Conservation (phyloP, 257 asterid species). For the Haberlea rhodopensis region DNA sequence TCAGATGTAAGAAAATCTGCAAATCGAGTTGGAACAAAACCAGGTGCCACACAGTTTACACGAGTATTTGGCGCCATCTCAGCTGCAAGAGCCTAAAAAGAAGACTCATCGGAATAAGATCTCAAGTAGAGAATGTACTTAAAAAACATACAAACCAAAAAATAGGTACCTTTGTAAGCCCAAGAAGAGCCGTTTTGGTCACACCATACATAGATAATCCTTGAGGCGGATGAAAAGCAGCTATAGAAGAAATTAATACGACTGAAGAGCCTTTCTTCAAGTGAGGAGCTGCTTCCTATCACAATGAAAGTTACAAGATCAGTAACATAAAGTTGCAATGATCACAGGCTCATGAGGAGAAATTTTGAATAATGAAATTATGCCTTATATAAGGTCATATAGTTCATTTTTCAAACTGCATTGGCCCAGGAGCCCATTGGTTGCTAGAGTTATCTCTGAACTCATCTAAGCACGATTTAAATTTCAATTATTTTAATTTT, state of each 20-base stretch:
- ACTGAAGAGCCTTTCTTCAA: constrained; percentile 73
- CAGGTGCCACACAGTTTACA: constrained; percentile 93
- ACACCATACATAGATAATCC: constrained; percentile 85
- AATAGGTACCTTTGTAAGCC: constrained; percentile 76
- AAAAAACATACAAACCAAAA: not conserved
- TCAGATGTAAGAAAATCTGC: constrained; percentile 50
- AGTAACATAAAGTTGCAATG: constrained; percentile 5
- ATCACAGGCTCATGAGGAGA: not conserved
- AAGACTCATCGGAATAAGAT: not conserved
- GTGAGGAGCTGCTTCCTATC: constrained; percentile 76
- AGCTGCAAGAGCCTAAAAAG: constrained; percentile 73
- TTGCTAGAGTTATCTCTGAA: not conserved
- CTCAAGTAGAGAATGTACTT: not conserved
- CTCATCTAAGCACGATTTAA: not conserved
- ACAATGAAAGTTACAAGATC: constrained; percentile 3
- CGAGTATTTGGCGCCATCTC: constrained; percentile 93
- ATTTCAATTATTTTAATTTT: too few species aligned
- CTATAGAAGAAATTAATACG: constrained; percentile 59
- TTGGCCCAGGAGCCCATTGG: not conserved
- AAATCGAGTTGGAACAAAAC: constrained; percentile 86
- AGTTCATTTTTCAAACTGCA: not conserved
- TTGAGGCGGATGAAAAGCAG: constrained; percentile 55
- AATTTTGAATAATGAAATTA: too few species aligned
- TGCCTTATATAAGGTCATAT: not conserved
- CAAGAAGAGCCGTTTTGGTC: constrained; percentile 89